These are phyloP conservation scores for Pythium guiyangense DNA, from an alignment of 352 stramenopile genomes.

Conservation along the genomic window DNA sequence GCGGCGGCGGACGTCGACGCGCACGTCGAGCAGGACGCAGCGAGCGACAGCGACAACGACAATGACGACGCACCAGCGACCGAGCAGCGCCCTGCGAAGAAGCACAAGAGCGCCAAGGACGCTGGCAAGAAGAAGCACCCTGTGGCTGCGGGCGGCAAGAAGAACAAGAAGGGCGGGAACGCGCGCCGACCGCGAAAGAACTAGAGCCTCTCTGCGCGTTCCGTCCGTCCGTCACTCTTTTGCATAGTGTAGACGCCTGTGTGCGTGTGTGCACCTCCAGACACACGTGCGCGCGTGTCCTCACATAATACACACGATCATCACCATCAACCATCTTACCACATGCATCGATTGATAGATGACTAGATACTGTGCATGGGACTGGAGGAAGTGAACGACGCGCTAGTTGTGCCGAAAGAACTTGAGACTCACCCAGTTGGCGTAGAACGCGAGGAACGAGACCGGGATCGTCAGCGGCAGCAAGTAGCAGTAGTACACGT, in stretches of 20 bases:
- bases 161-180: slow-evolving; percentile 26
- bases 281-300: too few relatives aligned
- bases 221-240: too few relatives aligned
- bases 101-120: slow-evolving; percentile 35
- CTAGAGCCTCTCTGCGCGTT: slow-evolving; percentile 17
- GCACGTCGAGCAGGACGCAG: slow-evolving; percentile 46
- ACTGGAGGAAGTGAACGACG: background rate
- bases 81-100: slow-evolving; percentile 31
- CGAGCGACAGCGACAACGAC: slow-evolving; percentile 43
- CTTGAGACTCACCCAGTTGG: slow-evolving; percentile 84
- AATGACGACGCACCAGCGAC: slow-evolving; percentile 29
- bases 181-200: slow-evolving; percentile 41
- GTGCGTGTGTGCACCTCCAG: background rate
- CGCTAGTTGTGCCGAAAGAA: slow-evolving; percentile 80
- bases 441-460: slow-evolving; percentile 71
- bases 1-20: slow-evolving; percentile 69
- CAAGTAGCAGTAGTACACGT: slow-evolving; percentile 81
- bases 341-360: too few relatives aligned
- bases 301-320: too few relatives aligned
- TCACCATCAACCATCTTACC: too few relatives aligned
- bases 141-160: slow-evolving; percentile 20
- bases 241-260: too few relatives aligned
- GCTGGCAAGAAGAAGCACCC: slow-evolving; percentile 15
- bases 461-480: slow-evolving; percentile 74
- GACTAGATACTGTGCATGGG: too few relatives aligned